Percentiles rank a stretch among this genome's conserved stretches.
These are phyloP conservation scores for Kingdonia uniflora DNA, from an alignment of 164 flowering plant species.

Conservation along the genomic window DNA sequence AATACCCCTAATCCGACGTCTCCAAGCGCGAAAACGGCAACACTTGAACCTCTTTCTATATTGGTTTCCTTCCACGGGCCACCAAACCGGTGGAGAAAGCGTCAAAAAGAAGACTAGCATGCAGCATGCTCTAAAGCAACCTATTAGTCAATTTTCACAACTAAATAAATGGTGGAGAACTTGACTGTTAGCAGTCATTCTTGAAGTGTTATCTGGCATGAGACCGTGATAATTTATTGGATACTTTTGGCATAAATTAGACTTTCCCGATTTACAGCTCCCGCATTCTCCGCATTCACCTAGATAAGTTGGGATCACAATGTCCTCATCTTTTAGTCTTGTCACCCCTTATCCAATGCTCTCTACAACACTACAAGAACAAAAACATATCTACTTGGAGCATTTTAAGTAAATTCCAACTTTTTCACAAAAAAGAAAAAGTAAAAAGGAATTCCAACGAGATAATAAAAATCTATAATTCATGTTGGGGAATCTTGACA, in stretches of 20 bases:
- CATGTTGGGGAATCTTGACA: no score
- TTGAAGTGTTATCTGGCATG: constrained; percentile 30
- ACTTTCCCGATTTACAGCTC: constrained; percentile 21
- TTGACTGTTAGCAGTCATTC: constrained; percentile 27
- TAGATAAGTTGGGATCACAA: constrained; percentile 30
- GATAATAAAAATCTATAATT: no score
- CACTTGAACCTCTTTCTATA: constrained; percentile 28
- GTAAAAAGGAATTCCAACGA: no score
- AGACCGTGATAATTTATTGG: constrained; percentile 19
- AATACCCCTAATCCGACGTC: constrained; percentile 51
- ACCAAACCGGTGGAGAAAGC: constrained; percentile 34
- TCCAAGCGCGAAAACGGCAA: constrained; percentile 46
- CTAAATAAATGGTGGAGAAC: constrained; percentile 22
- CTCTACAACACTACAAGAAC: constrained; percentile 26
- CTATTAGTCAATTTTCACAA: constrained; percentile 18
- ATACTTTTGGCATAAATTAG: constrained; percentile 23
- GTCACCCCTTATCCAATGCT: constrained; percentile 34
- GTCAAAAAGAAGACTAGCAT: constrained; percentile 27
- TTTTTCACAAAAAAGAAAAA: no score
- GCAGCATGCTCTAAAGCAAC: constrained; percentile 16
- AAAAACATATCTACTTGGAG: no score
- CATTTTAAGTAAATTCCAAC: no score
- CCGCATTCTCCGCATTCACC: constrained; percentile 28
- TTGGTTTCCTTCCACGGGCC: constrained; percentile 29
- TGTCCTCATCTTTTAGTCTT: constrained; percentile 30